These are phyloP conservation scores for Xylaria acuta DNA, from an alignment of 495 filamentous ascomycete species.

Conservation along the genomic window DNA sequence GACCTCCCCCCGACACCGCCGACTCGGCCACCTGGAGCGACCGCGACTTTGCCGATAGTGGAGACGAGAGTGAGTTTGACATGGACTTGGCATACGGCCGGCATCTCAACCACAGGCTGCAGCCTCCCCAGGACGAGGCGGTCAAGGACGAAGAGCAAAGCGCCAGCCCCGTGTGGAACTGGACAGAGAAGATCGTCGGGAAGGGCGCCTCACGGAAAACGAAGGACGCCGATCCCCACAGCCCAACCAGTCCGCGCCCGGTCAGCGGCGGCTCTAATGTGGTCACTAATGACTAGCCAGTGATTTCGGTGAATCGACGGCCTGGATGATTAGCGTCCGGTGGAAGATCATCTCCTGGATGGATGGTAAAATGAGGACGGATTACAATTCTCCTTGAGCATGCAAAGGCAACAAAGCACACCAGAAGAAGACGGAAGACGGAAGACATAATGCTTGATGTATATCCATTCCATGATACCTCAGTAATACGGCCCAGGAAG, in stretches of 20 bases:
- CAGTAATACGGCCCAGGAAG: not conserved
- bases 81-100: conserved; percentile 35
- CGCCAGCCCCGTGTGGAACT: conserved; percentile 54
- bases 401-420: not conserved
- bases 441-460: not conserved
- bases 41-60: conserved; percentile 58
- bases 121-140: not conserved
- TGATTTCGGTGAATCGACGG: not conserved
- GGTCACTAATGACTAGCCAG: not conserved
- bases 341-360: not conserved
- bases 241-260: not conserved
- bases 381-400: not conserved
- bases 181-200: conserved; percentile 64
- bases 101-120: conserved; percentile 20
- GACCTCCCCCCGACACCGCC: conserved; percentile 39
- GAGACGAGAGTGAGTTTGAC: conserved; percentile 54
- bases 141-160: conserved; percentile 19
- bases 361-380: too few species aligned
- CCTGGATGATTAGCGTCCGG: not conserved
- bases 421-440: not conserved
- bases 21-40: conserved; percentile 62
- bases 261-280: not conserved
- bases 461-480: not conserved
- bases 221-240: conserved; percentile 21
- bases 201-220: conserved; percentile 44